A percentile compares a stretch with the other conserved stretches of the same genome.
phyloP scores from a whole-genome alignment of 164 flowering plant species.

The Magnolia officinalis region DNA sequence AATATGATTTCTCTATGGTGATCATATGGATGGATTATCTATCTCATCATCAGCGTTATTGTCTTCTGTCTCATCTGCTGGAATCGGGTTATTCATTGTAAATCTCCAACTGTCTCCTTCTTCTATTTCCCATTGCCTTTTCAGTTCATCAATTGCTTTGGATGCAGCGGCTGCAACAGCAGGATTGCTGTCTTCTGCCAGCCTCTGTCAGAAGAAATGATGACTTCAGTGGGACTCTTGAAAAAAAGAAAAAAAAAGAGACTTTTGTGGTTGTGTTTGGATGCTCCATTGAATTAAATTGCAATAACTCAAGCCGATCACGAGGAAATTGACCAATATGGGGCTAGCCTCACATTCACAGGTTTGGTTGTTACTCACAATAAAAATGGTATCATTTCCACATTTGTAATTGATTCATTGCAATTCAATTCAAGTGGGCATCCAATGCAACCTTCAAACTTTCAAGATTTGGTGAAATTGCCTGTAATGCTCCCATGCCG shows the following conservation, averaged over 20 bases:
- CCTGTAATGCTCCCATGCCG: conserved; percentile 99
- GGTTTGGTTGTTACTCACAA: not conserved
- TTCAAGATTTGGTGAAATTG: conserved; percentile 11
- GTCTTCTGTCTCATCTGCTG: conserved; percentile 19
- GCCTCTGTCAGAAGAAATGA: conserved; percentile 48
- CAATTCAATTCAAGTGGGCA: not conserved
- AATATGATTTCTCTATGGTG: not conserved
- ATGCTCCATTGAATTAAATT: not conserved
- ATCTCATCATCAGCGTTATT: conserved; percentile 13
- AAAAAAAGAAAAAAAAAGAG: not conserved
- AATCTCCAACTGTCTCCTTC: conserved; percentile 93
- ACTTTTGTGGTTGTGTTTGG: not conserved
- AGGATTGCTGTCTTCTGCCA: conserved; percentile 89
- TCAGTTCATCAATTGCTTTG: conserved; percentile 70
- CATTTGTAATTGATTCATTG: not conserved
- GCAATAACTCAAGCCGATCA: not conserved
- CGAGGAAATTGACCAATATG: too few relatives aligned
- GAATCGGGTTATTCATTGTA: conserved; percentile 43
- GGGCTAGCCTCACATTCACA: too few relatives aligned
- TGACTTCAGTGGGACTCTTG: not conserved
- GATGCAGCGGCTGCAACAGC: conserved; percentile 85
- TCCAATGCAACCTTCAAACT: not conserved
- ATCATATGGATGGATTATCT: conserved; percentile 2
- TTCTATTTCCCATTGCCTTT: conserved; percentile 88
- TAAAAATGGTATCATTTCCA: not conserved